phyloP scores from a whole-genome alignment of 2,329 filamentous ascomycete species.

The Aschersonia sp. region DNA sequence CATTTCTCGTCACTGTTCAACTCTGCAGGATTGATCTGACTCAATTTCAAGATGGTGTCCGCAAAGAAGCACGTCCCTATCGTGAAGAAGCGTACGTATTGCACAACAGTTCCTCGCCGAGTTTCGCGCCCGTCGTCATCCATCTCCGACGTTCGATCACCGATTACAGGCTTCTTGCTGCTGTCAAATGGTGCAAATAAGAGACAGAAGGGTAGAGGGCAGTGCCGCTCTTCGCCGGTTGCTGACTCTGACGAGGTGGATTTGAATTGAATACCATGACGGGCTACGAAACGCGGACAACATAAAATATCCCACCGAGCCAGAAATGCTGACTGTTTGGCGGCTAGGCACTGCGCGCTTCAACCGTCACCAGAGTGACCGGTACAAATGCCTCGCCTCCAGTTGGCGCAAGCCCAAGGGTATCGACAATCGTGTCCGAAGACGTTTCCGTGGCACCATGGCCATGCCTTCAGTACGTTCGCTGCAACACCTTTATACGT shows the following conservation, averaged over 20 bases:
- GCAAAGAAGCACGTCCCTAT: conserved; percentile 99
- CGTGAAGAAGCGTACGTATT: conserved; percentile 96
- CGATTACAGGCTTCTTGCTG: too few relatives aligned
- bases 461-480: conserved; percentile 92
- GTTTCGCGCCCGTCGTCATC: not conserved
- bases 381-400: conserved; percentile 80
- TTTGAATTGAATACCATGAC: too few relatives aligned
- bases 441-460: conserved; percentile 92
- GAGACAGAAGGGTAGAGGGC: too few relatives aligned
- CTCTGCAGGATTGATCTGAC: too few relatives aligned
- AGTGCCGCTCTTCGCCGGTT: too few relatives aligned
- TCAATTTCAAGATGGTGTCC: conserved; percentile 65
- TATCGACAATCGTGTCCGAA: conserved; percentile 96
- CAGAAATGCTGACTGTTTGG: not conserved
- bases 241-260: too few relatives aligned
- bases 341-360: conserved; percentile 74
- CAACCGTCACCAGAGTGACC: conserved; percentile 94
- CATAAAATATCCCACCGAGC: too few relatives aligned
- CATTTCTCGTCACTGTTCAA: too few relatives aligned
- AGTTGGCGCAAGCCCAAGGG: conserved; percentile 99
- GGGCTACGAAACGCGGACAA: too few relatives aligned
- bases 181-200: too few relatives aligned
- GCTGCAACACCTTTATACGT: too few relatives aligned
- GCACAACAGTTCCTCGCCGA: conserved; percentile 6
- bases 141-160: too few relatives aligned